Percentiles rank a stretch among this genome's conserved stretches.
Conservation (phyloP, 2,329 filamentous ascomycete species). For the Cyphellophora attinorum region DNA sequence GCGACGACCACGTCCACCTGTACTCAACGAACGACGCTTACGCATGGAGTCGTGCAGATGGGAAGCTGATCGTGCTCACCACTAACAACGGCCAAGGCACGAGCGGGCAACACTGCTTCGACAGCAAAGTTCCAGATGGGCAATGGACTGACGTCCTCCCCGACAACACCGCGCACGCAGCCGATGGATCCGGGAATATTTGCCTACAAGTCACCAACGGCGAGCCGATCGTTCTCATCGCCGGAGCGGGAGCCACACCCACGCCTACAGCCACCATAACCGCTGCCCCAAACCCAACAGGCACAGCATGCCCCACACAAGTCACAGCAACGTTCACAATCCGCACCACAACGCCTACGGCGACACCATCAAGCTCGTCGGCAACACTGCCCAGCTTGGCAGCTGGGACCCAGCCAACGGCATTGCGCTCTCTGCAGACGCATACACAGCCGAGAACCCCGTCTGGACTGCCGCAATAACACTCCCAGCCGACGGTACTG, state of each 20-base stretch:
- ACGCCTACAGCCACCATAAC: constrained; percentile 1
- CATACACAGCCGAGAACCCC: constrained; percentile 51
- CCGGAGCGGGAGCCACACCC: background rate
- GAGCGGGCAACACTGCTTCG: constrained; percentile 1
- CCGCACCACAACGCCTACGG: background rate
- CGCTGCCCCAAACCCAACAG: no score
- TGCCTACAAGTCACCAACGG: background rate
- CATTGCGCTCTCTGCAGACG: constrained; percentile 46
- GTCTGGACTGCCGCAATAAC: constrained; percentile 51
- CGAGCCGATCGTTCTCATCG: background rate
- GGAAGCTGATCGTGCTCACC: background rate
- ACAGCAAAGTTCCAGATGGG: constrained; percentile 24
- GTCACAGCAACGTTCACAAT: background rate
- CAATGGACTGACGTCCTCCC: background rate
- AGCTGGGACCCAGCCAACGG: constrained; percentile 37
- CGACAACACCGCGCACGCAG: background rate
- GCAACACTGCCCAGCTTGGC: background rate
- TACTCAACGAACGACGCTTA: background rate
- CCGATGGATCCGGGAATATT: background rate
- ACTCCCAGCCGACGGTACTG: constrained; percentile 44
- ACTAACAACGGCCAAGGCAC: background rate
- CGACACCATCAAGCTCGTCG: background rate
- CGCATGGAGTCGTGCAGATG: background rate
- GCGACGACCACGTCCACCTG: background rate
- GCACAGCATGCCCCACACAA: background rate